These are phyloP conservation scores for Lichtheimia ornata DNA, from an alignment of 371 early-diverging fungal species.

Conservation along the genomic window DNA sequence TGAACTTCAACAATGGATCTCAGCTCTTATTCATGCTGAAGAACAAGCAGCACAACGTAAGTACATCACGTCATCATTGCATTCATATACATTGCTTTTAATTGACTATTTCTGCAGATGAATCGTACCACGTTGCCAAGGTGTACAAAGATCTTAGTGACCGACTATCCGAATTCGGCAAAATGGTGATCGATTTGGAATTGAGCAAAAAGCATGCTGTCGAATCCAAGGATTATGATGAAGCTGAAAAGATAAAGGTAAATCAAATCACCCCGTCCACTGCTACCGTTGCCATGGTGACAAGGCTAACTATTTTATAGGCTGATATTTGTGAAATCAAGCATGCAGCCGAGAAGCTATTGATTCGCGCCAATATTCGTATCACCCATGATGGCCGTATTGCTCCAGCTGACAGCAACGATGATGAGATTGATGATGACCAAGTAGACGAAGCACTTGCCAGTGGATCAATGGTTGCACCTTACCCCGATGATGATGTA, in stretches of 20 bases:
- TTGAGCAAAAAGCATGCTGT: slow-evolving; percentile 63
- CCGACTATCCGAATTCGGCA: slow-evolving; percentile 38
- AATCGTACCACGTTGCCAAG: slow-evolving; percentile 51
- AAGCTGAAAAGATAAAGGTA: slow-evolving; percentile 70
- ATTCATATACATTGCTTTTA: neutral
- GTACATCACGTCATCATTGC: neutral
- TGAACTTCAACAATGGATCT: slow-evolving; percentile 44
- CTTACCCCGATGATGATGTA: neutral
- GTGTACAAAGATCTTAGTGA: slow-evolving; percentile 44
- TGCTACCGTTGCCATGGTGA: neutral
- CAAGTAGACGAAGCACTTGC: neutral
- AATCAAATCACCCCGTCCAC: neutral
- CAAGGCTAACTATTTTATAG: neutral
- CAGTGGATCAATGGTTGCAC: neutral
- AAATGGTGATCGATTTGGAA: slow-evolving; percentile 62
- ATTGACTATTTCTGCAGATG: slow-evolving; percentile 4
- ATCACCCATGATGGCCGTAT: slow-evolving; percentile 23
- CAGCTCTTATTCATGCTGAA: slow-evolving; percentile 36
- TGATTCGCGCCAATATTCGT: slow-evolving; percentile 18
- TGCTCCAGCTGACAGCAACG: slow-evolving; percentile 7
- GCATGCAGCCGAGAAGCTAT: slow-evolving; percentile 18
- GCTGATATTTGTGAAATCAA: slow-evolving; percentile 24
- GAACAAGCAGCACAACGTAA: slow-evolving; percentile 41
- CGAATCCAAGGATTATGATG: slow-evolving; percentile 72
- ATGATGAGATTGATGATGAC: neutral